Base-by-base conservation (phyloP, 768 basidiomycete species). In the Xerocomellus amylosporus region DNA sequence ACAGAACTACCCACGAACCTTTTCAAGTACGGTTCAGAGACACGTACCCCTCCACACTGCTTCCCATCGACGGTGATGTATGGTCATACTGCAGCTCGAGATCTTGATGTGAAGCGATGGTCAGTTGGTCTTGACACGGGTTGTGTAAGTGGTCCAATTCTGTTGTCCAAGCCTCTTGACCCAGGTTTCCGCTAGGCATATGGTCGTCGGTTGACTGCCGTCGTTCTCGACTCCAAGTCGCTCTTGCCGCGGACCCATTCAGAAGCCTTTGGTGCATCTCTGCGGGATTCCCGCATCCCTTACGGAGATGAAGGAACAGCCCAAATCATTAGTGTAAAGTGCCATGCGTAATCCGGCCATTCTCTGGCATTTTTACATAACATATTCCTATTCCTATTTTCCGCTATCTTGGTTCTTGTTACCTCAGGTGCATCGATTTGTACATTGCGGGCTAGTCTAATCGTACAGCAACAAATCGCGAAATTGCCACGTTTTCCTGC, bases 71-170 rank as follows among this genome's bases (percentile, higher is more conserved):
- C 81, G 37, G 84, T 92, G n/a, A 71, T 96, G 7, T 97, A 96
- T 68, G 95, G 93, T 0, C 95, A 97, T 64, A 79, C 85, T 8
- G 93, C 94, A 6, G 74, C 79, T 4, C 77, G 90, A 26, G 90
- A 89, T 13, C 76, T 97, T 13, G 91, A 94, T 67, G 70, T 93
- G 59, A 86, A 88, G 57, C 77, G 88, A 20, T 96, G 88, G 87
- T 83, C 86, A 3, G 73, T 93, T 55, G 95, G 95, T 2, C 71
- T 96, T 33, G 95, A 98, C 68, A 80, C 88, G 0, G 94, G 90
- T 12, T 96, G 93, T 64, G 89, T 93, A 67, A 68, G 85, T 75
- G 40, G 44, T 37, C 19, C 10, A 2, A 36, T 44, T 26, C 9
- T 44, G 30, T 53, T 26, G 14, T 41, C 17, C 34, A 22, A 15